A percentile compares a stretch with the other conserved stretches of the same genome.
Conservation (phyloP, 2,329 filamentous ascomycete genomes). For the Raffaelea arxii region DNA sequence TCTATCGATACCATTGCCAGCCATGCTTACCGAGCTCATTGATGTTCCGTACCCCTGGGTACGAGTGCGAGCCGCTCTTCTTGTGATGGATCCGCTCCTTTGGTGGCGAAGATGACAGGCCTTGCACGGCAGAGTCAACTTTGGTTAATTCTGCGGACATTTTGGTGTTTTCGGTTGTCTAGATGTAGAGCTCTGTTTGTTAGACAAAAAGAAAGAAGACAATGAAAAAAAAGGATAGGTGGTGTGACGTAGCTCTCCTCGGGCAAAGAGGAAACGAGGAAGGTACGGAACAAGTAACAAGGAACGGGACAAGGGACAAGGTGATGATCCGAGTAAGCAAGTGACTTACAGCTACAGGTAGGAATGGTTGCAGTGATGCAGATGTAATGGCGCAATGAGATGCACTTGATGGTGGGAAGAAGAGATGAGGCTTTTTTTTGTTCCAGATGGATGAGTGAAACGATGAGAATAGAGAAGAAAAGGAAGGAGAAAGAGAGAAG, state of each 20-base stretch:
- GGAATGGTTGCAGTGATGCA: neutral
- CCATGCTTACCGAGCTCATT: constrained; percentile 65
- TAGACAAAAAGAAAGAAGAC: neutral
- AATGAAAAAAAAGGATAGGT: too few relatives aligned
- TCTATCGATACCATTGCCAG: neutral
- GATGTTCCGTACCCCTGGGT: constrained; percentile 69
- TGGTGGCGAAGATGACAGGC: constrained; percentile 57
- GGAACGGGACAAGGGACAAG: too few relatives aligned
- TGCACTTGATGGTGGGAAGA: neutral
- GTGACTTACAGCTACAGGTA: too few relatives aligned
- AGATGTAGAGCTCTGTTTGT: neutral
- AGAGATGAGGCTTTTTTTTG: constrained; percentile 5
- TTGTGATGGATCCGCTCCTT: constrained; percentile 49
- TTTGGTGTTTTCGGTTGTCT: constrained; percentile 14
- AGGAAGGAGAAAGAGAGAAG: neutral
- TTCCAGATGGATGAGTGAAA: neutral
- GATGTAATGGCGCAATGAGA: constrained; percentile 4
- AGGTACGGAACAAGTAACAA: too few relatives aligned
- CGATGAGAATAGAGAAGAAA: neutral
- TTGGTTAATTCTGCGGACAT: constrained; percentile 60
- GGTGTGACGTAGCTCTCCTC: too few relatives aligned
- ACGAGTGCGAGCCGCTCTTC: constrained; percentile 45
- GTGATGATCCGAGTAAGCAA: too few relatives aligned
- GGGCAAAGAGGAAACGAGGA: too few relatives aligned
- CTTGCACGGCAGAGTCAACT: constrained; percentile 85